These are phyloP conservation scores for Puccinia coronata DNA, from an alignment of 1,284 basidiomycete species.

Conservation along the genomic window DNA sequence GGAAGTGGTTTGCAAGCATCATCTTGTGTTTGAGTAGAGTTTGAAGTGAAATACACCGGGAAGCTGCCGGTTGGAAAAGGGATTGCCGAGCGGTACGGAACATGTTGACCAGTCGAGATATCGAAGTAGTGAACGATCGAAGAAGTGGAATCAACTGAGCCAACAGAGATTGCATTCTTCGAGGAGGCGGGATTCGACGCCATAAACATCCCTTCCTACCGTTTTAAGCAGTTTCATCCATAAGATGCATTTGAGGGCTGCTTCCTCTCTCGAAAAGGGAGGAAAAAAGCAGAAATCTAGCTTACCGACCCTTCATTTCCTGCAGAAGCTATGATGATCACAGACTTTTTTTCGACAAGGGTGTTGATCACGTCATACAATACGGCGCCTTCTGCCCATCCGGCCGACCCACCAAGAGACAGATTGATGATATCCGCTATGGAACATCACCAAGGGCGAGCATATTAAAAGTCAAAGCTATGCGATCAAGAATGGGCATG, in stretches of 20 bases:
- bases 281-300: too few species aligned
- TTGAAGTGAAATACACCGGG: conserved; percentile 40
- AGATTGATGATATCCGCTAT: conserved; percentile 44
- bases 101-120: conserved; percentile 28
- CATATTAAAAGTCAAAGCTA: not conserved
- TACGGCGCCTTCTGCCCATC: conserved; percentile 33
- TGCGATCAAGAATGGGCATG: not conserved
- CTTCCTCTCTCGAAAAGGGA: too few species aligned
- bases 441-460: not conserved
- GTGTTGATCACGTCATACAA: conserved; percentile 39
- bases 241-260: not conserved
- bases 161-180: conserved; percentile 42
- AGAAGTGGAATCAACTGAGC: conserved; percentile 25
- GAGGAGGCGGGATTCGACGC: conserved; percentile 33
- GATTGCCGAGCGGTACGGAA: conserved; percentile 40
- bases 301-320: conserved; percentile 49
- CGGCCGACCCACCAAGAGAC: conserved; percentile 35
- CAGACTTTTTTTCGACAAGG: conserved; percentile 29
- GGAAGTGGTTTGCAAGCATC: conserved; percentile 43
- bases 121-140: not conserved
- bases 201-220: conserved; percentile 42
- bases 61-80: conserved; percentile 26
- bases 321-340: conserved; percentile 38
- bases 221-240: not conserved
- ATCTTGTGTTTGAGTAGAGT: conserved; percentile 17